A percentile compares a stretch with the other conserved stretches of the same genome.
Conservation (phyloP, 305 asterid species). For the Solanum hybrid region DNA sequence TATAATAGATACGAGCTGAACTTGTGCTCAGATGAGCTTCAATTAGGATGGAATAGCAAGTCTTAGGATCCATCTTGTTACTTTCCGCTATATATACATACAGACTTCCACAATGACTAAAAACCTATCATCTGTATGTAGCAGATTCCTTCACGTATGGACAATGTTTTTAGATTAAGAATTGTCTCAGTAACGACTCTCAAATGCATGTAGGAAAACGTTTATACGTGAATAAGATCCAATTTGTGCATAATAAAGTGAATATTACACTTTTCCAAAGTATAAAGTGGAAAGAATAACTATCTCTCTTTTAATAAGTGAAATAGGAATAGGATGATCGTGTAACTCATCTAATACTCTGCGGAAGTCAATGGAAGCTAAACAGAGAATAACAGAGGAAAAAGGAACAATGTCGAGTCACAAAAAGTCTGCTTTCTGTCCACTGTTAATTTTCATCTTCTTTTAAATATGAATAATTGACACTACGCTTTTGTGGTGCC, state of each 20-base stretch:
- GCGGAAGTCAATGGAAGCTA: background rate
- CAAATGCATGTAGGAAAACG: background rate
- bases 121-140: background rate
- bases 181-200: background rate
- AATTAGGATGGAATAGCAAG: background rate
- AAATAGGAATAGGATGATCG: background rate
- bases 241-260: background rate
- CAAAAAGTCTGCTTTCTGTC: background rate
- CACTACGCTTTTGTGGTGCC: background rate
- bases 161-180: background rate
- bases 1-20: background rate
- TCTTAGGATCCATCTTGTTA: background rate
- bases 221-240: background rate
- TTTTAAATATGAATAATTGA: background rate
- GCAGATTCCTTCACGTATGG: background rate
- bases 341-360: background rate
- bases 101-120: background rate
- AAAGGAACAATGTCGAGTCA: background rate
- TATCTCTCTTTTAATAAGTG: background rate
- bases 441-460: background rate
- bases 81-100: background rate
- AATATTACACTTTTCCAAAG: background rate
- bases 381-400: background rate
- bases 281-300: background rate
- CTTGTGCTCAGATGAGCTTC: background rate